Conservation (phyloP, 2,329 filamentous ascomycete genomes). For the Huntiella omanensis region DNA sequence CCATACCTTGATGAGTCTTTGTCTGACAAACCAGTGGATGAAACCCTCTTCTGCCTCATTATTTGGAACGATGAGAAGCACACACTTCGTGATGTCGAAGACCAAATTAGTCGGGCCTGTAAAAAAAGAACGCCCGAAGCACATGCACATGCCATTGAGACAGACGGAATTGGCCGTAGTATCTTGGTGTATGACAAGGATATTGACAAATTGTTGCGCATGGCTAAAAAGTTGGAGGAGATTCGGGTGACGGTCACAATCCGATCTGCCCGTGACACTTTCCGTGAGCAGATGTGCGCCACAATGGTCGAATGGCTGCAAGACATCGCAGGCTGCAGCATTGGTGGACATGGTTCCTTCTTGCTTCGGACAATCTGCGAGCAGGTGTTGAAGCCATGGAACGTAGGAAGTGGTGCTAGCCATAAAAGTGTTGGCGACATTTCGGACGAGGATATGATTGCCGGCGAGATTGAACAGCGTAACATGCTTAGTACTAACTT, state of each 20-base stretch:
- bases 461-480: conserved; percentile 17
- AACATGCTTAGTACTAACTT: conserved; percentile 21
- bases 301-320: conserved; percentile 90
- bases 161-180: conserved; percentile 72
- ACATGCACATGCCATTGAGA: conserved; percentile 61
- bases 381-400: conserved; percentile 77
- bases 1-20: conserved; percentile 39
- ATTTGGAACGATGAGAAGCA: conserved; percentile 99
- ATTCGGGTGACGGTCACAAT: conserved; percentile 95
- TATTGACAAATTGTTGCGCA: conserved; percentile 51
- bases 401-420: conserved; percentile 61
- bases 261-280: conserved; percentile 80
- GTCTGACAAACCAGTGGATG: conserved; percentile 17
- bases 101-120: conserved; percentile 83
- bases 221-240: conserved; percentile 76
- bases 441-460: conserved; percentile 22
- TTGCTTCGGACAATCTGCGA: conserved; percentile 73
- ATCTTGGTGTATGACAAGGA: conserved; percentile 61
- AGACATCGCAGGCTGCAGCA: conserved; percentile 78
- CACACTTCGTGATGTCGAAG: conserved; percentile 73
- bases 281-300: conserved; percentile 96
- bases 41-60: conserved; percentile 57
- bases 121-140: conserved; percentile 51
- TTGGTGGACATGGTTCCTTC: conserved; percentile 62
- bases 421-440: conserved; percentile 61